A percentile compares a stretch with the other conserved stretches of the same genome.
phyloP scores from a whole-genome alignment of 768 basidiomycete species.

The Boletus tylopilopsis region DNA sequence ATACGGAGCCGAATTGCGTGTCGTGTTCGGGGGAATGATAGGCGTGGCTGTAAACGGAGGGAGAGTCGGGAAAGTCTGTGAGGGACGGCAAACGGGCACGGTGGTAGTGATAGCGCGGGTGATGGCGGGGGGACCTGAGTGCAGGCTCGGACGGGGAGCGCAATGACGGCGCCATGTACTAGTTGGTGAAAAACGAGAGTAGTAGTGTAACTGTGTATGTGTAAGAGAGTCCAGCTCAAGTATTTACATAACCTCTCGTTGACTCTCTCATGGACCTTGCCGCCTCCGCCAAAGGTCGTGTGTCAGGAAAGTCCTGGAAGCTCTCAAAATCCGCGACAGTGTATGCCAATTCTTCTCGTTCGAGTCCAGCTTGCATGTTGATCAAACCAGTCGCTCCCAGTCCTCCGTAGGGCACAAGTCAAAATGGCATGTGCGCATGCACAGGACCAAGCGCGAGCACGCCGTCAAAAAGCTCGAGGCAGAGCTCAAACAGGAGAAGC shows the following conservation, averaged over 20 bases:
- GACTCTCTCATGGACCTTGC: conserved; percentile 41
- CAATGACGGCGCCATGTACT: conserved; percentile 46
- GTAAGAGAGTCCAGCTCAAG: conserved; percentile 1
- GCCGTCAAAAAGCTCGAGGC: conserved; percentile 71
- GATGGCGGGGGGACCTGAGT: conserved; percentile 27
- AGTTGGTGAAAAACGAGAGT: background rate
- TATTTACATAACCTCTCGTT: conserved; percentile 23
- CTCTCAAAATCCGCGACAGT: conserved; percentile 44
- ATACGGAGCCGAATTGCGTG: conserved; percentile 38
- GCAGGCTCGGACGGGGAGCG: conserved; percentile 33
- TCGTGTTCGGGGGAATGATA: conserved; percentile 51
- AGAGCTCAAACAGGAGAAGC: conserved; percentile 76
- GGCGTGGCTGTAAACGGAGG: conserved; percentile 63
- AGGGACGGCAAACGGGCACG: conserved; percentile 50
- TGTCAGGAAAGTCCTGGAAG: conserved; percentile 73
- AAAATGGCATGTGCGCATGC: conserved; percentile 69
- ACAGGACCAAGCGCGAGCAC: conserved; percentile 57
- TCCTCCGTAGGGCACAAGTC: conserved; percentile 62
- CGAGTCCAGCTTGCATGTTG: background rate
- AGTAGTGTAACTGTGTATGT: background rate
- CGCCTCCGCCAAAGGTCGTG: conserved; percentile 60
- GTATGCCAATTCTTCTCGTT: conserved; percentile 32
- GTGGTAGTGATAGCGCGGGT: conserved; percentile 32
- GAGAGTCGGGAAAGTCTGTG: conserved; percentile 61
- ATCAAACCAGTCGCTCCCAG: conserved; percentile 56